Percentiles rank a stretch among this genome's conserved stretches.
Conservation (phyloP, 768 basidiomycete genomes). For the Sarcodon aspratus region DNA sequence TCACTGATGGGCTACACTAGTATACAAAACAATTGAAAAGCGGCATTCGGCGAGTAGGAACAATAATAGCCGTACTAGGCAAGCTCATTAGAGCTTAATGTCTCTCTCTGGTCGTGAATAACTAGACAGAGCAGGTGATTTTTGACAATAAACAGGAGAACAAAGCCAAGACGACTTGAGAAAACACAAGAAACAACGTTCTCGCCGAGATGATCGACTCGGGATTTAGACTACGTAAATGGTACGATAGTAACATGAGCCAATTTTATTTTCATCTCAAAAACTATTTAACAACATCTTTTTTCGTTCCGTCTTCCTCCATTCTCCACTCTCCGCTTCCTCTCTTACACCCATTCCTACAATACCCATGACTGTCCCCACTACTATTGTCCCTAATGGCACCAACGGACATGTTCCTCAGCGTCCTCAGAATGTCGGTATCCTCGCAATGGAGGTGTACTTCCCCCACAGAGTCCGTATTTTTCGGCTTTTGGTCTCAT, state of each 20-base stretch:
- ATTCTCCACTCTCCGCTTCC: neutral
- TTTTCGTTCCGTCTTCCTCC: neutral
- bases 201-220: neutral
- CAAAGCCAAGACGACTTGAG: no score
- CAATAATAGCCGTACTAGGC: no score
- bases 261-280: neutral
- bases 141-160: no score
- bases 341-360: neutral
- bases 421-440: constrained; percentile 88
- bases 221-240: neutral
- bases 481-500: neutral
- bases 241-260: neutral
- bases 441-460: constrained; percentile 90
- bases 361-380: neutral
- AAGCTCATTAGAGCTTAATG: no score
- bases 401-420: neutral
- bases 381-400: neutral
- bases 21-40: no score
- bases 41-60: no score
- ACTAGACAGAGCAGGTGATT: no score
- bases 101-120: no score
- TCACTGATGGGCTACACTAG: no score
- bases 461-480: constrained; percentile 78
- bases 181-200: no score
- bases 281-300: neutral